phyloP scores from a whole-genome alignment of 176 grass and related monocot species.

The Carex littledalei region DNA sequence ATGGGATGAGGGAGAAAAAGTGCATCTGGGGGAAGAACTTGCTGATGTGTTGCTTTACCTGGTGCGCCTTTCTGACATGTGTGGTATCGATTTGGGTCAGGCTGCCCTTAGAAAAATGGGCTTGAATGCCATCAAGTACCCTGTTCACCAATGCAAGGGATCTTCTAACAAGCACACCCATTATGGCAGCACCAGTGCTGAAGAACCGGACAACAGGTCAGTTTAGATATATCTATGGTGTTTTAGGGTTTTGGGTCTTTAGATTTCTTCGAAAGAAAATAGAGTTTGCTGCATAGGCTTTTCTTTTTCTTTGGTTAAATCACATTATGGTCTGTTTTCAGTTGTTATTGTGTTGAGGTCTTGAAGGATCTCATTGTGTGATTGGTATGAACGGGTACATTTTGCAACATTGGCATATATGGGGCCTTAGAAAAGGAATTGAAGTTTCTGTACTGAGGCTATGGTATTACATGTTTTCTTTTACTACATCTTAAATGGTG shows the following conservation, averaged over 20 bases:
- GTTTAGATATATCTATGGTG: neutral
- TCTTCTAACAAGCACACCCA: slow-evolving; percentile 65
- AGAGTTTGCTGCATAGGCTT: neutral
- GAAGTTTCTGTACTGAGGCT: slow-evolving; percentile 13
- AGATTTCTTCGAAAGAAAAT: neutral
- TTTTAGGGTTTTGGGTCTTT: slow-evolving; percentile 7
- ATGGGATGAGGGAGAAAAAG: slow-evolving; percentile 67
- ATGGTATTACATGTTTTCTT: neutral
- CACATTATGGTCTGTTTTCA: neutral
- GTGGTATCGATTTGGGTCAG: slow-evolving; percentile 62
- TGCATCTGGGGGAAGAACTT: slow-evolving; percentile 85
- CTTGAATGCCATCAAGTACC: slow-evolving; percentile 78
- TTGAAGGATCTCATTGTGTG: neutral
- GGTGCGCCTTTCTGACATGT: slow-evolving; percentile 76
- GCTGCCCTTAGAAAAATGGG: slow-evolving; percentile 71
- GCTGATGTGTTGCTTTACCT: slow-evolving; percentile 88
- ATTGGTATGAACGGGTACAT: neutral
- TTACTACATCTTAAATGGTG: neutral
- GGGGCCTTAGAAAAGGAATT: neutral
- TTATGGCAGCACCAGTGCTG: slow-evolving; percentile 22
- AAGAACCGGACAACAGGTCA: neutral
- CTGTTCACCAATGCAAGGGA: slow-evolving; percentile 57
- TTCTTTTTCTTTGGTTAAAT: neutral
- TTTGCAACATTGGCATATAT: neutral
- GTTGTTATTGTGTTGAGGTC: neutral